phyloP scores from a whole-genome alignment of 306 rosid genomes.

The Inga leiocalycina region DNA sequence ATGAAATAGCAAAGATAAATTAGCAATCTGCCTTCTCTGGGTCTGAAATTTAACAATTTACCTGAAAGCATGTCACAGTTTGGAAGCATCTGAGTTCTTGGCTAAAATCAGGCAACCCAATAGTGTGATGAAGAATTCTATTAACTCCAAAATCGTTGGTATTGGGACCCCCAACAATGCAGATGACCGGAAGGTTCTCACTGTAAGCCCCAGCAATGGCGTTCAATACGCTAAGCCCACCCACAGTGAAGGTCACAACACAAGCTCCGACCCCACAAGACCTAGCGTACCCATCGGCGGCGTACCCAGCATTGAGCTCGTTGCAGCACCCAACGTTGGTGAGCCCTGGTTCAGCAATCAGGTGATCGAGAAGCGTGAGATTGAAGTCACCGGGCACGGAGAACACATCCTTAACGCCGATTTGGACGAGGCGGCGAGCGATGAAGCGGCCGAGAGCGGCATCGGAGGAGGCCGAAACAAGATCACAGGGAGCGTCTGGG shows the following conservation, averaged over 20 bases:
- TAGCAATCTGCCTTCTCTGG: conserved; percentile 15
- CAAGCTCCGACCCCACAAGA: conserved; percentile 50
- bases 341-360: conserved; percentile 52
- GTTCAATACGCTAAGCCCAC: conserved; percentile 54
- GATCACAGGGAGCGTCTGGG: conserved; percentile 27
- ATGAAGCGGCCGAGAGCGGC: conserved; percentile 52
- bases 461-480: conserved; percentile 8
- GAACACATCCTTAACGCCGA: conserved; percentile 47
- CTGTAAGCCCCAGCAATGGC: conserved; percentile 65
- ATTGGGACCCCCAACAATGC: conserved; percentile 57
- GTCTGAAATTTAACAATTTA: not conserved
- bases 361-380: conserved; percentile 50
- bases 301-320: conserved; percentile 64
- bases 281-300: conserved; percentile 50
- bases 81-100: conserved; percentile 56
- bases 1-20: not conserved
- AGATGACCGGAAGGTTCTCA: conserved; percentile 54
- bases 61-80: conserved; percentile 56
- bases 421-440: conserved; percentile 48
- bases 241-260: conserved; percentile 54
- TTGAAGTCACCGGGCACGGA: conserved; percentile 56
- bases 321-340: conserved; percentile 51
- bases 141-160: conserved; percentile 52
- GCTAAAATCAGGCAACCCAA: conserved; percentile 53
- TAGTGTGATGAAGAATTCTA: conserved; percentile 57